phyloP scores from a whole-genome alignment of 208 protist species.

The Wallacemonas collosoma region DNA sequence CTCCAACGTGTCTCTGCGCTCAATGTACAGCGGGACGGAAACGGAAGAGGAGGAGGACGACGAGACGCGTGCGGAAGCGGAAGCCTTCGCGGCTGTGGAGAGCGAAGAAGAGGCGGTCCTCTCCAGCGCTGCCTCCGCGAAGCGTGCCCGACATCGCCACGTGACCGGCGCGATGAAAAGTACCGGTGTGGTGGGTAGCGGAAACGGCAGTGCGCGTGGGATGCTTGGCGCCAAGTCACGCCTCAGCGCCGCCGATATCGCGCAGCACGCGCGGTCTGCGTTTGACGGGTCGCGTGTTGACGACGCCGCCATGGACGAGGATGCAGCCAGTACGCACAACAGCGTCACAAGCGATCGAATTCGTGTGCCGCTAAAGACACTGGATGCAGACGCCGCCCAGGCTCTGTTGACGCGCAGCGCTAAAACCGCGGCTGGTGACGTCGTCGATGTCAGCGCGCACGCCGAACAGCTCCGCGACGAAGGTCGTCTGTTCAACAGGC shows the following conservation, averaged over 20 bases:
- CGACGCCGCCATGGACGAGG: neutral
- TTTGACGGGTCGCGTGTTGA: neutral
- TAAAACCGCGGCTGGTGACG: no score
- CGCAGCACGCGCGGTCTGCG: no score
- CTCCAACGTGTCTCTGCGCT: conserved; percentile 7
- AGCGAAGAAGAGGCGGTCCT: conserved; percentile 6
- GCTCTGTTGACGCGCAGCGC: neutral
- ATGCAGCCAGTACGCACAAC: neutral
- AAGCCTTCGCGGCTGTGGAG: conserved; percentile 7
- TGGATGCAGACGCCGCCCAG: neutral
- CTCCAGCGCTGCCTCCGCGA: neutral
- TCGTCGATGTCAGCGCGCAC: no score
- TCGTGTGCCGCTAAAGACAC: neutral
- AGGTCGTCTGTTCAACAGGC: no score
- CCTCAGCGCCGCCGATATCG: no score
- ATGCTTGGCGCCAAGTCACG: neutral
- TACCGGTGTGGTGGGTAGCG: neutral
- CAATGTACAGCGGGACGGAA: conserved; percentile 4
- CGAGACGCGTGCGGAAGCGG: neutral
- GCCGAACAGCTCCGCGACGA: no score
- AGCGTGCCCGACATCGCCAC: neutral
- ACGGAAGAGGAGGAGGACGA: conserved; percentile 5
- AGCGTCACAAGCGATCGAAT: no score
- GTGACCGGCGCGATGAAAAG: neutral
- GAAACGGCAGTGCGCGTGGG: neutral